Evolutionary conservation across 352 stramenopile genomes (phyloP).

Genomic region (Halophytophthora batemanensis): DNA sequence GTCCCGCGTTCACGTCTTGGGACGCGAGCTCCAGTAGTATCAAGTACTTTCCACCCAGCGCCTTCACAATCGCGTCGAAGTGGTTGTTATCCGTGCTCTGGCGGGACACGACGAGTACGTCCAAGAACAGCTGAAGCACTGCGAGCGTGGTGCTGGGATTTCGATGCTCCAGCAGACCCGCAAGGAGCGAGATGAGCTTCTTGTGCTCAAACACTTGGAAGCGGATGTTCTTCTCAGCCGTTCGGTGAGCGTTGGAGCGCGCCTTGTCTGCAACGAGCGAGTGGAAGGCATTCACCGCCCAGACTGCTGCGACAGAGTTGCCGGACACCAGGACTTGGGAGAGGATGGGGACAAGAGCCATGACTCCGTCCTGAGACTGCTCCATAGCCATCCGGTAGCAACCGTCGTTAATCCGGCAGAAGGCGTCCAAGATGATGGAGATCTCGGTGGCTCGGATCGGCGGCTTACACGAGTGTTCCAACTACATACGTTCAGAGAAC

Average conservation of each 20-base stretch:
- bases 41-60: slow-evolving; percentile 44
- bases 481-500: slow-evolving; percentile 19
- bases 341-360: slow-evolving; percentile 35
- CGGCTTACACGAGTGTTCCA: slow-evolving; percentile 61
- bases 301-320: slow-evolving; percentile 51
- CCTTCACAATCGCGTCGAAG: slow-evolving; percentile 69
- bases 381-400: slow-evolving; percentile 65
- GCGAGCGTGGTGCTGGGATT: slow-evolving; percentile 53
- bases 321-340: slow-evolving; percentile 48
- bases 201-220: slow-evolving; percentile 61
- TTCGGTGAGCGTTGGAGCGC: slow-evolving; percentile 30
- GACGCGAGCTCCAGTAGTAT: slow-evolving; percentile 49
- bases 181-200: slow-evolving; percentile 53
- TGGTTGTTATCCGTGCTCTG: slow-evolving; percentile 72
- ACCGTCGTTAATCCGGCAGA: slow-evolving; percentile 69
- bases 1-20: slow-evolving; percentile 47
- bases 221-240: slow-evolving; percentile 54
- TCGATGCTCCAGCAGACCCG: slow-evolving; percentile 44
- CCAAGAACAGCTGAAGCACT: slow-evolving; percentile 59
- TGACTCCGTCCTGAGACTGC: slow-evolving; percentile 38
- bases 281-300: slow-evolving; percentile 59
- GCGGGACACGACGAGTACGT: slow-evolving; percentile 57
- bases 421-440: slow-evolving; percentile 61
- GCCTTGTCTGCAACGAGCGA: slow-evolving; percentile 59
- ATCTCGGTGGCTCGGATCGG: slow-evolving; percentile 66